Evolutionary conservation across 257 asterid genomes (phyloP).

Genomic region (Haberlea rhodopensis): DNA sequence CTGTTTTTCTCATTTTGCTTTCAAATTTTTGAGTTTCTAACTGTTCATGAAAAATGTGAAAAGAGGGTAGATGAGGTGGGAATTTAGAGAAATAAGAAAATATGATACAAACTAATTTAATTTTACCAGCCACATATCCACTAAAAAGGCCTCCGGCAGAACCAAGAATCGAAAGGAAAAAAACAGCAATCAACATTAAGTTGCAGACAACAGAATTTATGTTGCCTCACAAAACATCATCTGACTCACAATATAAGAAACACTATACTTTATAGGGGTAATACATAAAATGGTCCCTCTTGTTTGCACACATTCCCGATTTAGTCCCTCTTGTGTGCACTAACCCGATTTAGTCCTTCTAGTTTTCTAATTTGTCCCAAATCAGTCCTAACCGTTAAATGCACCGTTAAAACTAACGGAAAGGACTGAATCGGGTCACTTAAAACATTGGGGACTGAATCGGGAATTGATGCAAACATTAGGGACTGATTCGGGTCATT

Average conservation of each 20-base stretch:
- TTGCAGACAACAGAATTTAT: conserved; percentile 6
- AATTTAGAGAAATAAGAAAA: not conserved
- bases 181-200: not conserved
- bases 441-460: too few relatives aligned
- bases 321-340: too few relatives aligned
- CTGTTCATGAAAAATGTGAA: conserved; percentile 7
- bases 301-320: too few relatives aligned
- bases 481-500: too few relatives aligned
- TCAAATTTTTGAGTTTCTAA: not conserved
- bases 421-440: too few relatives aligned
- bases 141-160: not conserved
- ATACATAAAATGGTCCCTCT: too few relatives aligned
- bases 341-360: too few relatives aligned
- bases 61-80: not conserved
- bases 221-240: not conserved
- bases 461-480: too few relatives aligned
- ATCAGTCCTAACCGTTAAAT: too few relatives aligned
- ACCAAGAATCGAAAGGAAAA: not conserved
- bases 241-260: not conserved
- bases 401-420: too few relatives aligned
- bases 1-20: not conserved
- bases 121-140: not conserved
- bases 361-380: too few relatives aligned
- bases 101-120: conserved; percentile 1
- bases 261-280: too few relatives aligned